Evolutionary conservation across 768 basidiomycete genomes (phyloP), one percentile per base, ranked within the genome.

Genomic region (Ramaria sp.): DNA sequence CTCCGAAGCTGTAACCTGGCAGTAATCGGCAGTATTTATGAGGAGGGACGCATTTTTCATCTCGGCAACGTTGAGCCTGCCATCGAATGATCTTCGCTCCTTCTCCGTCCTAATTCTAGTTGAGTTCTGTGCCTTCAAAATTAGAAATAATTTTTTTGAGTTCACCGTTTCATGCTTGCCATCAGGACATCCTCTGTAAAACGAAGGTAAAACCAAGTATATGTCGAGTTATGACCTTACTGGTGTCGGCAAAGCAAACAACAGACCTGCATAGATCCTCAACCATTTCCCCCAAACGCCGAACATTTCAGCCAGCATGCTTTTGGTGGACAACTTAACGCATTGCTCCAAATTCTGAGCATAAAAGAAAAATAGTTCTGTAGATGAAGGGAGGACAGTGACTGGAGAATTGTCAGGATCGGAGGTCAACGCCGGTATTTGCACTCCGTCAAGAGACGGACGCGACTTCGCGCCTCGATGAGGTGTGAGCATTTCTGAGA

Each of bases 11-110:
- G 95, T 99, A 0, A 79, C 81, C 59, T 93, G 88, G 63, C 96
- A 99, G 65, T 98, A 99, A 64, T 98, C 94, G 0, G 94, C 95
- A 0, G 96, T 99, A 63, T 99, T 98, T 63, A 99, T 83, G 24
- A 95, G 70, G n/a, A 91, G 71, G 64, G 90, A 93, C 0, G 88
- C 82, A 58, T 87, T 88, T 61, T 80, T 82, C 30, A 98, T 66
- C 56, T 93, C 84, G 3, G 73, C 73, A 7, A 77, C 58, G 64
- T 96, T 93, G 30, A 82, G 77, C n/a, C 86, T 79, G 5, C 80
- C 78, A 48, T 99, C 95, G 18, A 73, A 72, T 1, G 94, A 97
- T 61, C 78, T 79, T 1, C 93, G 81, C 50, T 66, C 68, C 2
- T 53, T 57, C 64, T 73, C 60, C 61, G 63, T 76, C 64, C 64